phyloP scores from a whole-genome alignment of 352 stramenopile genomes.

The Globisporangium viniferum region DNA sequence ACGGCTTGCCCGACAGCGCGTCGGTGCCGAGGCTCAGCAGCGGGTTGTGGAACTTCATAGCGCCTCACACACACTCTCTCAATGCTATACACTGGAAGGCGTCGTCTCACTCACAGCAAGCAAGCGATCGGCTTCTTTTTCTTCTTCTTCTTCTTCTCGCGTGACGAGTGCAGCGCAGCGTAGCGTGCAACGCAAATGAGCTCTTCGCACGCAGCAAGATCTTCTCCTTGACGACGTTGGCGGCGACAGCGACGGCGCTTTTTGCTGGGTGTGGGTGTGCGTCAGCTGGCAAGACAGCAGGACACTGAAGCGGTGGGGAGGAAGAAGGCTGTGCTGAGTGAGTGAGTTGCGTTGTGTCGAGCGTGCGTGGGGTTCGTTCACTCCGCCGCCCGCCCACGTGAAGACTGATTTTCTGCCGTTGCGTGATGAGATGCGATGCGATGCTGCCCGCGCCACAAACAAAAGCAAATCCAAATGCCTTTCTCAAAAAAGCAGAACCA shows the following conservation, averaged over 20 bases:
- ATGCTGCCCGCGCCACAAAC: not conserved
- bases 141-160: not conserved
- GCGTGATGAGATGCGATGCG: not conserved
- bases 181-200: not conserved
- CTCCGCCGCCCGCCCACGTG: not conserved
- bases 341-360: not conserved
- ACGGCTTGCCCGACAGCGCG: conserved; percentile 79
- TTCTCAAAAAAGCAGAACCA: not conserved
- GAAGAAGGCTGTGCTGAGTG: not conserved
- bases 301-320: not conserved
- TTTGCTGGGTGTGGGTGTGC: not conserved
- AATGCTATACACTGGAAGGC: not conserved
- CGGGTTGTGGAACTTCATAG: conserved; percentile 69
- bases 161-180: not conserved
- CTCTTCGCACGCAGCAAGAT: not conserved
- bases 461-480: conserved; percentile 4
- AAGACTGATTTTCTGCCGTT: not conserved
- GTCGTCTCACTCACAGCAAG: not conserved
- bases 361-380: not conserved
- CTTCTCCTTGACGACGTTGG: not conserved
- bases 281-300: not conserved
- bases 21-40: conserved; percentile 85
- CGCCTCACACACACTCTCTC: not conserved
- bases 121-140: not conserved
- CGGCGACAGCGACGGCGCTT: not conserved